Evolutionary conservation across 768 basidiomycete genomes (phyloP), one percentile per base, ranked within the genome.

Genomic region (Rhizopogon rudus): DNA sequence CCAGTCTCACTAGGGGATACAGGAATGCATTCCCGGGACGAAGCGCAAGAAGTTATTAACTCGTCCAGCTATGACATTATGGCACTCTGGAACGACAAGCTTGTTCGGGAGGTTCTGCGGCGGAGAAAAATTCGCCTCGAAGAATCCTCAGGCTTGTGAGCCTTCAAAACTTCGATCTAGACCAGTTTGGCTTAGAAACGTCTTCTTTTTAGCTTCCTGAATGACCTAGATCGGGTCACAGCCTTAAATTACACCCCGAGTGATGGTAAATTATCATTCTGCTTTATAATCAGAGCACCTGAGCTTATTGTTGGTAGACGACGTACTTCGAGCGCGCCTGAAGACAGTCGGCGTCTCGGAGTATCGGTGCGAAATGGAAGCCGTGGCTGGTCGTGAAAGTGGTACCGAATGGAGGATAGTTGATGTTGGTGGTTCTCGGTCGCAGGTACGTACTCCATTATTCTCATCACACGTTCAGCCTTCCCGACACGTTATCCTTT

Each of bases 301-400:
- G 7, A 54, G 8, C 25, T 53, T 33, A 33, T 44, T 16, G 2
- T 58, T n/a, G 2, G 14, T 1, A 78, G 80, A 82, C 56, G 80
- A 81, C 56, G 79, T 81, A 28, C 66, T 81, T 44, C 73, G 69
- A 53, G 81, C 80, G 7, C 75, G 80, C 25, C 66, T 81, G 35
- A 82, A 82, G 65, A 81, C 80, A 0, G 85, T 92, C 37, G 89
- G 89, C 8, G 88, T 90, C 7, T 84, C 86, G 3, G 89, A 91
- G 67, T 89, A 91, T 71, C 84, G 79, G 67, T 91, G 90, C 60
- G 83, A 88, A 72, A 89, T 91, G 85, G 89, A 79, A 62, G 79
- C 84, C 8, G 76, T 73, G 5, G 73, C 73, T 28, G 72, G 80
- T 20, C 71, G 75, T 33, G 80, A 81, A 57, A 73, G 74, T 48